Conservation (phyloP, 495 filamentous ascomycete genomes). For the Penicillium atrosanguineum region DNA sequence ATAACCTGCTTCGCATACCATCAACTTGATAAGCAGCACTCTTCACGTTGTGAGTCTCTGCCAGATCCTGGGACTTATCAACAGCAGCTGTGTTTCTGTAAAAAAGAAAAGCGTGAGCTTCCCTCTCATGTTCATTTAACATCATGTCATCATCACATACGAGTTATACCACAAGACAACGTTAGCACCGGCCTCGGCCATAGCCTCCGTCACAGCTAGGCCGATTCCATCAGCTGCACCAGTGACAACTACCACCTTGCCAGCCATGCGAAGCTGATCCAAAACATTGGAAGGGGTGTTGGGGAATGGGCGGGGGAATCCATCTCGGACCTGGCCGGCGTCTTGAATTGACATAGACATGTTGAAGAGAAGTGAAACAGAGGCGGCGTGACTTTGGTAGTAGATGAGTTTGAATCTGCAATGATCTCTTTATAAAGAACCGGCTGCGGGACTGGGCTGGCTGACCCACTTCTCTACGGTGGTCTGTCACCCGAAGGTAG, state of each 20-base stretch:
- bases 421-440: background rate
- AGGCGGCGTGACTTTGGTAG: background rate
- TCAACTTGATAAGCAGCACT: conserved; percentile 41
- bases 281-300: conserved; percentile 42
- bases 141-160: conserved; percentile 19
- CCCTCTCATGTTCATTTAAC: background rate
- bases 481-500: background rate
- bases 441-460: background rate
- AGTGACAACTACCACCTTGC: conserved; percentile 37
- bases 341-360: conserved; percentile 52
- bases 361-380: conserved; percentile 9
- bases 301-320: conserved; percentile 41
- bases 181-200: conserved; percentile 34
- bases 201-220: conserved; percentile 30
- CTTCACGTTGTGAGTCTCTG: conserved; percentile 31
- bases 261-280: conserved; percentile 41
- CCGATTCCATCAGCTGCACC: conserved; percentile 39
- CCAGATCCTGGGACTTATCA: conserved; percentile 29
- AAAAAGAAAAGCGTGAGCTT: background rate
- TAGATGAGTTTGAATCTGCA: background rate
- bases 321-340: conserved; percentile 28
- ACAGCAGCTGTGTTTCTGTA: conserved; percentile 34
- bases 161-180: conserved; percentile 42
- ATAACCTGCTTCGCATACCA: conserved; percentile 13
- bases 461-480: background rate